phyloP scores from a whole-genome alignment of 2,329 filamentous ascomycete species.

The Monosporascus sp. region DNA sequence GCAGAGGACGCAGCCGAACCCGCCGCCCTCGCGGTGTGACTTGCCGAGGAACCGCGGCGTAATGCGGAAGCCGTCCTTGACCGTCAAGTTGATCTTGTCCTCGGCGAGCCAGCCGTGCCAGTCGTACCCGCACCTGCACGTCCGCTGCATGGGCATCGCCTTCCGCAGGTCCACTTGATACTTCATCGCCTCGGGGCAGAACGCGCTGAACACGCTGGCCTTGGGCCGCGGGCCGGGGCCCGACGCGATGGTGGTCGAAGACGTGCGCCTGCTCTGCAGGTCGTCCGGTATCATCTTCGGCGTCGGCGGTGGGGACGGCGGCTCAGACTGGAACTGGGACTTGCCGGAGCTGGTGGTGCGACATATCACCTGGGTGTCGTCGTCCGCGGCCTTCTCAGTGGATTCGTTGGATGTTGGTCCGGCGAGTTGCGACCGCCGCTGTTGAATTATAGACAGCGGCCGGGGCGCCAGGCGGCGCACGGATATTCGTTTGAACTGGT shows the following conservation, averaged over 20 bases:
- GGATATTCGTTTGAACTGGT: constrained; percentile 31
- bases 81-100: constrained; percentile 13
- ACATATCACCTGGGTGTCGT: constrained; percentile 17
- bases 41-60: constrained; percentile 35
- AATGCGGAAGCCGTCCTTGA: constrained; percentile 35
- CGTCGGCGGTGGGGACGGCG: constrained; percentile 27
- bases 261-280: constrained; percentile 13
- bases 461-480: constrained; percentile 20
- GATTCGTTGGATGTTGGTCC: constrained; percentile 9
- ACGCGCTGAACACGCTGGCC: constrained; percentile 35
- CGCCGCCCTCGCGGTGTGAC: constrained; percentile 29
- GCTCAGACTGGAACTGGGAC: constrained; percentile 19
- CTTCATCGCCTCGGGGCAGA: constrained; percentile 34
- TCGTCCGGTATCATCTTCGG: constrained; percentile 19
- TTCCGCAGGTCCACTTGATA: constrained; percentile 31
- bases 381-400: constrained; percentile 10
- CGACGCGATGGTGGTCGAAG: constrained; percentile 1
- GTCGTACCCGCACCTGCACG: constrained; percentile 31
- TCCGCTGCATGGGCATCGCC: constrained; percentile 18
- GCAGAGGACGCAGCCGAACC: constrained; percentile 35
- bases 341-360: constrained; percentile 20
- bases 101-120: constrained; percentile 18
- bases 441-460: neutral
- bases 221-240: constrained; percentile 18
- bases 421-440: constrained; percentile 10